A percentile compares a stretch with the other conserved stretches of the same genome.
Conservation (phyloP, 2,329 filamentous ascomycete genomes). For the Cordyceps cateniannulata region DNA sequence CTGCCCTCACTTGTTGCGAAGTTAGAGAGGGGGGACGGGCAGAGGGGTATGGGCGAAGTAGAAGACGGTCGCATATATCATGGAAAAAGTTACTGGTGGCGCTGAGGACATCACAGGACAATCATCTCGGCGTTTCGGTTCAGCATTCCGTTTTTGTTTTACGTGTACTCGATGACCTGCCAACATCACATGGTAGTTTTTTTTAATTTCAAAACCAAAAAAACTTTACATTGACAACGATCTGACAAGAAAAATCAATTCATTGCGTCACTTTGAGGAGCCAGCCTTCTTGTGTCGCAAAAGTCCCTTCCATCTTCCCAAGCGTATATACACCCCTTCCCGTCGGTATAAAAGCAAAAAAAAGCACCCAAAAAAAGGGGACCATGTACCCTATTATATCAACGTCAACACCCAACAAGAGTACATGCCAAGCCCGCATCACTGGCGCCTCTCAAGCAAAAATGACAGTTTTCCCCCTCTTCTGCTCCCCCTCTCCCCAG, state of each 20-base stretch:
- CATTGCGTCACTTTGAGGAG: slow-evolving; percentile 4
- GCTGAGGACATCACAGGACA: slow-evolving; percentile 18
- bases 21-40: not conserved
- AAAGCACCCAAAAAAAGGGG: not conserved
- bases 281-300: not conserved
- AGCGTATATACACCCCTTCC: not conserved
- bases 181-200: not conserved
- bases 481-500: not conserved
- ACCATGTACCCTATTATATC: not conserved
- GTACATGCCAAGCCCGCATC: not conserved
- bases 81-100: slow-evolving; percentile 17
- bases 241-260: not conserved
- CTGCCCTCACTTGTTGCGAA: too few species aligned
- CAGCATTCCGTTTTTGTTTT: not conserved
- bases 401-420: not conserved
- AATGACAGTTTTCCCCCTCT: not conserved
- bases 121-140: not conserved
- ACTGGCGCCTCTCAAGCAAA: not conserved
- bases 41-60: not conserved
- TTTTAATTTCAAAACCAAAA: not conserved
- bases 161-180: not conserved
- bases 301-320: not conserved
- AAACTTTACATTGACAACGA: not conserved
- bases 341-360: not conserved
- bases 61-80: not conserved